These are phyloP conservation scores for Aspergillus fructus DNA, from an alignment of 2,329 filamentous ascomycete species.

Conservation along the genomic window DNA sequence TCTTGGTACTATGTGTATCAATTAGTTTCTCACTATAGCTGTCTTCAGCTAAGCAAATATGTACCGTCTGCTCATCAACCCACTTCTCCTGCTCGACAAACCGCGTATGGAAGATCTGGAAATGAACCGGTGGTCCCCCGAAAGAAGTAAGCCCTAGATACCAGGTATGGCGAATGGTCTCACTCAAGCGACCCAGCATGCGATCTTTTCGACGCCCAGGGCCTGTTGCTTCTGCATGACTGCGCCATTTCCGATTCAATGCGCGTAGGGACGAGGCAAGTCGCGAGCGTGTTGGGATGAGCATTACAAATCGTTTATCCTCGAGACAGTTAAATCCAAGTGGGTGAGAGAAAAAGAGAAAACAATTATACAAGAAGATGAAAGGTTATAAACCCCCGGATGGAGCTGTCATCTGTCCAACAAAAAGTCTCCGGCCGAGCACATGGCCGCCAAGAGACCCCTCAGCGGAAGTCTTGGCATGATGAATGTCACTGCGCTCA, in stretches of 20 bases:
- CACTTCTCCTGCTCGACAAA: slow-evolving; percentile 63
- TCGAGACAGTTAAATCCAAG: no score
- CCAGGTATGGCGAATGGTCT: slow-evolving; percentile 50
- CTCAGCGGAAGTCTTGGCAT: no score
- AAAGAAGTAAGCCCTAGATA: slow-evolving; percentile 66
- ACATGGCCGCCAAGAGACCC: no score
- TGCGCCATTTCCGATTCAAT: not conserved
- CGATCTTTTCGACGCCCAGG: not conserved
- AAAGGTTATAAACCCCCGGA: no score
- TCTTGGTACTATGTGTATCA: slow-evolving; percentile 61
- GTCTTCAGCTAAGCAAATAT: slow-evolving; percentile 14
- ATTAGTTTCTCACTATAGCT: not conserved
- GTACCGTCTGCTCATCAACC: slow-evolving; percentile 68
- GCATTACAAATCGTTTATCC: not conserved
- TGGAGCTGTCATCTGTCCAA: no score
- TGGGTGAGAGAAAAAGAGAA: no score
- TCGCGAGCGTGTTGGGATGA: not conserved
- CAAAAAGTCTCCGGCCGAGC: no score
- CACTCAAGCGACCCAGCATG: slow-evolving; percentile 26
- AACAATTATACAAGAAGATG: no score
- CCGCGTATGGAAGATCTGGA: slow-evolving; percentile 63
- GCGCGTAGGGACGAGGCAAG: not conserved
- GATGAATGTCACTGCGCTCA: no score
- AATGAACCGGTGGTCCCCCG: slow-evolving; percentile 68
- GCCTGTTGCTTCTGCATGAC: not conserved